phyloP scores from a whole-genome alignment of 306 rosid species.

The Adenanthera pavonina region DNA sequence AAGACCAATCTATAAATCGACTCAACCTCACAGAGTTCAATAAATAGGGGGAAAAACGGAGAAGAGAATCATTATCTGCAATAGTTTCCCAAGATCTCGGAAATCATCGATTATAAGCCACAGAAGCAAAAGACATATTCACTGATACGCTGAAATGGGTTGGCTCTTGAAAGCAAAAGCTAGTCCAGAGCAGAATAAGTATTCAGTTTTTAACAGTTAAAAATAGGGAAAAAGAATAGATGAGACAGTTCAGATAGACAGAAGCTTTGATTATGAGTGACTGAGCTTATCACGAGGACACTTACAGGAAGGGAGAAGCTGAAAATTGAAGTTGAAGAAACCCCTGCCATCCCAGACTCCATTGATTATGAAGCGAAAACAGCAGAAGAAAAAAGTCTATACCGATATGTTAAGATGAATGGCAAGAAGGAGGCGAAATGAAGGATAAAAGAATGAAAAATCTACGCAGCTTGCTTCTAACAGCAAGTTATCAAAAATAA shows the following conservation, averaged over 20 bases:
- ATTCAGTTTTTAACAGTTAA: neutral
- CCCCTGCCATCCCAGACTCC: neutral
- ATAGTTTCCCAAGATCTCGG: neutral
- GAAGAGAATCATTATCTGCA: neutral
- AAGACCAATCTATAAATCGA: neutral
- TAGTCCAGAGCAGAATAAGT: neutral
- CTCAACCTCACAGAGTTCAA: neutral
- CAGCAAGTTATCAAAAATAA: neutral
- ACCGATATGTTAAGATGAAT: neutral
- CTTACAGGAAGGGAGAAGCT: neutral
- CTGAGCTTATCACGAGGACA: neutral
- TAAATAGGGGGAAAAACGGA: neutral
- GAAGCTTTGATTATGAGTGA: neutral
- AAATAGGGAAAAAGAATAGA: neutral
- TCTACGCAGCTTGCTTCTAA: neutral
- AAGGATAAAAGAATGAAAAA: neutral
- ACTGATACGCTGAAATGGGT: neutral
- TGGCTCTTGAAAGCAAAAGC: neutral
- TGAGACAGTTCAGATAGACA: neutral
- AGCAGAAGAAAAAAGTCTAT: neutral
- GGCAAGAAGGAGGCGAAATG: neutral
- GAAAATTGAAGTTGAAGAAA: neutral
- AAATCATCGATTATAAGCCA: neutral
- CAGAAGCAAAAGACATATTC: conserved; percentile 2
- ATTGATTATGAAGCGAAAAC: neutral